Base-by-base conservation (phyloP, 2,329 filamentous ascomycete species). In the Orbilia javanica region DNA sequence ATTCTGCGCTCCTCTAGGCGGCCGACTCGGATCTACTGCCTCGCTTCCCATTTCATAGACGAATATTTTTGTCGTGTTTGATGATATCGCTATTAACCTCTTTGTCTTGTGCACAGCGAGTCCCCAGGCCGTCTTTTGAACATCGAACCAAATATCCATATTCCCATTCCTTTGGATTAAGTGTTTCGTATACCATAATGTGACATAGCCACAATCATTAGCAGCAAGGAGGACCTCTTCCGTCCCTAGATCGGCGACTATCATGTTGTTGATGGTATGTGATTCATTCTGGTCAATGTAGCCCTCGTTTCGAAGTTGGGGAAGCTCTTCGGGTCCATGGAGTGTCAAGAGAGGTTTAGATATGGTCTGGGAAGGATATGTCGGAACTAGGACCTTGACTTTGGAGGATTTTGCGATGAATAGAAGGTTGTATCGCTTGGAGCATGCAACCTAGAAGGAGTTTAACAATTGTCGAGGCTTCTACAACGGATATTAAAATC, bases 51-150 rank as follows among this genome's bases (percentile, higher is more conserved):
- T 89, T 13, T 88, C 88, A 81, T 89, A 88, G 0, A 91, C 85
- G 2, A 86, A 88, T 29, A 92, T 87, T 15, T 85, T 82, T 22
- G 86, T 85, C 0, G 87, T 88, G 83, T 99, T 99, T 0, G 92
- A 90, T 81, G 92, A 93, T 44, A 96, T 91, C 0, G 95, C 96
- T 79, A 99, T 91, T 79, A 97, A 86, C 0, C 94, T 90, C n/a
- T 93, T 93, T 79, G 90, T 86, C 79, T 89, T 88, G 83, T 98
- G 95, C 10, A 97, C 88, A 6, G 93, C 91, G 57, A 97, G 84
- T 0, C 95, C 96, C 96, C 96, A 99, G 1, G 94, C 95, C 76
- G 93, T 95, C 25, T 85, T 85, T 0, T 89, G 89, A 1, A 97
- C 93, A 82, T 92, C 94, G 42, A 92, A 88, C 74, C 83, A 84